These are phyloP conservation scores for Fusarium sp. DNA, from an alignment of 2,329 filamentous ascomycete genomes.

Conservation along the genomic window DNA sequence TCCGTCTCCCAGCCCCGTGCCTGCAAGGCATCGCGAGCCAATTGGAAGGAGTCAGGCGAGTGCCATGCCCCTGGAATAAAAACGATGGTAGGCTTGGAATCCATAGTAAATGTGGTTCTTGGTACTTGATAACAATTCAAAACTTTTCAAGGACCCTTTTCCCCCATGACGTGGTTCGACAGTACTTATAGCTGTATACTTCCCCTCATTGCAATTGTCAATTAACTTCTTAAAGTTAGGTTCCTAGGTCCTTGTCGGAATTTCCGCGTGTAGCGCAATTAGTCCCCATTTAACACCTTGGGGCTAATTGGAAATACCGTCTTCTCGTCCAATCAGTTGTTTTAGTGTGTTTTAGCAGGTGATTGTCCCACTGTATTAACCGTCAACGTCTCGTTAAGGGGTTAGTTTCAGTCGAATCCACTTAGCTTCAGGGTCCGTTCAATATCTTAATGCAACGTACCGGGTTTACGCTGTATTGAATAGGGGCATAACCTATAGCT, in stretches of 20 bases:
- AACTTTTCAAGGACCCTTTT: not conserved
- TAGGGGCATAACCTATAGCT: too few relatives aligned
- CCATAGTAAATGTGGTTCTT: not conserved
- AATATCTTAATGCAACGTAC: too few relatives aligned
- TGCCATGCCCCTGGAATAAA: conserved; percentile 19
- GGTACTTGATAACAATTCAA: not conserved
- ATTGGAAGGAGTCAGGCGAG: conserved; percentile 10
- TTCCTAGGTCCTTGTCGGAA: not conserved
- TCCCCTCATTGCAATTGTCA: not conserved
- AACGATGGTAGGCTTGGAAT: conserved; percentile 15
- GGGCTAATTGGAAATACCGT: not conserved
- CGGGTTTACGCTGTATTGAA: too few relatives aligned
- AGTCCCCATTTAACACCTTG: not conserved
- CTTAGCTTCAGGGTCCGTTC: too few relatives aligned
- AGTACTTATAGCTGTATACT: not conserved
- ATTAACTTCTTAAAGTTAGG: not conserved
- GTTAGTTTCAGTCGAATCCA: not conserved
- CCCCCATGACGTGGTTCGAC: not conserved
- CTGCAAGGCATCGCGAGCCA: not conserved
- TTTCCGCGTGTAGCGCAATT: not conserved
- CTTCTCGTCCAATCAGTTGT: not conserved
- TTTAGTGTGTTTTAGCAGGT: not conserved
- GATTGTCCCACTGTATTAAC: not conserved
- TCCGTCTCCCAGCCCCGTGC: conserved; percentile 6
- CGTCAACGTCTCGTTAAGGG: not conserved